Base-by-base conservation (phyloP, 2,329 filamentous ascomycete genomes). In the Talaromyces marneffei region DNA sequence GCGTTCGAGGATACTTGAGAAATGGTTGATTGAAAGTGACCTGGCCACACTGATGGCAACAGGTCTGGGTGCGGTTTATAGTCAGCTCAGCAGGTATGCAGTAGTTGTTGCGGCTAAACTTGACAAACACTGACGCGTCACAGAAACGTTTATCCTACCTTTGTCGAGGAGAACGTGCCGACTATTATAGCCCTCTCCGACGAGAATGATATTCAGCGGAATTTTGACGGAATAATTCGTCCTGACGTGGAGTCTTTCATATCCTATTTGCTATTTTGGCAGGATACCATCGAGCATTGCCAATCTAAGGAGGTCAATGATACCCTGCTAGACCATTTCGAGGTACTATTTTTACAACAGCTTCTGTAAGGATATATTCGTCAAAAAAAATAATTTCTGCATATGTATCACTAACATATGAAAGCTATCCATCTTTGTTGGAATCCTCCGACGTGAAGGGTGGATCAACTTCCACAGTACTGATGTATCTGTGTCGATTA, bases 371-470 rank as follows among this genome's bases (percentile, higher is more conserved):
- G 77, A 4, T 4, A 25, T 50, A 18, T 9, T 8, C 14, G 31
- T 39, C n/a, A 18, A 44, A 18, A 44, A 5, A 3, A 18, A 25
- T n/a, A 16, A 4, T 40, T 10, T 40, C 31, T n/a, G 23, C 33
- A 14, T n/a, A 55, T 40, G 16, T 18, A 35, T 54, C 20, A 40
- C 52, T 67, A 8, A 64, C 54, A 23, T 27, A 46, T 14, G 4
- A 65, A 55, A 94, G 91, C 78, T 96, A 99, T 72, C 94, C 94
- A 1, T 99, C 95, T 1, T 81, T 99, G 33, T 82, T 99, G 14
- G 93, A 99, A 75, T 99, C 94, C 9, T 97, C 94, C 1, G 94
- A 99, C 77, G 90, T 95, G 40, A 93, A 97, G 75, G 94, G 93
- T 66, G 94, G 94, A 59, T 99, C 94, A 6, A 96, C 94, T 0